Evolutionary conservation across 139 green algal genomes (phyloP).

Genomic region (Eudorina sp.): DNA sequence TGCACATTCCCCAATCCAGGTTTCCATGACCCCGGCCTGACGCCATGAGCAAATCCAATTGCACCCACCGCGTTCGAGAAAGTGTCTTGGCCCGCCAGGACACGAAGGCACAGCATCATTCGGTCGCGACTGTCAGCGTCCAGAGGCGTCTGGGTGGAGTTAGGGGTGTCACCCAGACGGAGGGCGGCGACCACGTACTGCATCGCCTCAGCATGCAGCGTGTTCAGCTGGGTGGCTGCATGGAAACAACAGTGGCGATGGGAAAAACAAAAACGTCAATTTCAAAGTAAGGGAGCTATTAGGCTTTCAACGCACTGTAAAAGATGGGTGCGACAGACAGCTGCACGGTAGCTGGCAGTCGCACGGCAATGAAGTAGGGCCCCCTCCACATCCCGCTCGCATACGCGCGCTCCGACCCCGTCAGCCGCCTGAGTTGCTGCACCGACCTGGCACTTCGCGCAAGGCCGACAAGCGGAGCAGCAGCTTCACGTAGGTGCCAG

Average conservation of each 20-base stretch:
- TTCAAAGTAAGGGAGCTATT: too few relatives aligned
- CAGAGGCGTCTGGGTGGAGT: slow-evolving; percentile 55
- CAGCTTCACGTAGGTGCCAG: slow-evolving; percentile 92
- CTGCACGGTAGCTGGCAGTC: too few relatives aligned
- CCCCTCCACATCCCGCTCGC: too few relatives aligned
- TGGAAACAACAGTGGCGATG: too few relatives aligned
- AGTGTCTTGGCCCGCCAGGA: slow-evolving; percentile 70
- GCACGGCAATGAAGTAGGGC: too few relatives aligned
- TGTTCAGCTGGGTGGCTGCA: slow-evolving; percentile 20
- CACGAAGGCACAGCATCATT: slow-evolving; percentile 80
- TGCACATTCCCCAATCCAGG: too few relatives aligned
- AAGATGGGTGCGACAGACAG: too few relatives aligned
- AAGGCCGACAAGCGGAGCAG: slow-evolving; percentile 83
- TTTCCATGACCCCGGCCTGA: too few relatives aligned
- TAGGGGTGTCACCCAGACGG: slow-evolving; percentile 80
- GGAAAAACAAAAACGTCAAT: too few relatives aligned
- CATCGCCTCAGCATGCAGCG: slow-evolving; percentile 78
- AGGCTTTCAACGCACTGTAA: too few relatives aligned
- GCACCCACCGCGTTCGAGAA: slow-evolving; percentile 47
- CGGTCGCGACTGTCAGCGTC: slow-evolving; percentile 91
- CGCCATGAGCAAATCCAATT: neutral
- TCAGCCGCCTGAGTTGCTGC: neutral
- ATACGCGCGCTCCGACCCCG: too few relatives aligned
- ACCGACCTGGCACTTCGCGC: slow-evolving; percentile 37
- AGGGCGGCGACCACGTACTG: slow-evolving; percentile 88